Evolutionary conservation across 306 rosid species (phyloP).

Genomic region (Pterocarpus santalinus): DNA sequence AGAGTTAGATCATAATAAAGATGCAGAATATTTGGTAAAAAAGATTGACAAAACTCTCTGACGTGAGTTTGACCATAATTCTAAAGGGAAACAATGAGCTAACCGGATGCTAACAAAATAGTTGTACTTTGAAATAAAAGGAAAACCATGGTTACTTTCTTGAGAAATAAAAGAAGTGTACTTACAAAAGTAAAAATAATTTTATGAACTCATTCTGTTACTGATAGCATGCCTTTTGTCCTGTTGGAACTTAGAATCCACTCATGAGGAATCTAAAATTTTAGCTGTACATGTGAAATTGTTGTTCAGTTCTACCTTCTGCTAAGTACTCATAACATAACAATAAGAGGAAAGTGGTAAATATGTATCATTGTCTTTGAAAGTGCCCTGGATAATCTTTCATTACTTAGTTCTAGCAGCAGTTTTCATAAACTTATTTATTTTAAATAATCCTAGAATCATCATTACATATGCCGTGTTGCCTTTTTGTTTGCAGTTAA

Average conservation of each 20-base stretch:
- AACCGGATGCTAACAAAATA: not conserved
- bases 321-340: constrained; percentile 13
- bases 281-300: constrained; percentile 15
- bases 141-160: constrained; percentile 21
- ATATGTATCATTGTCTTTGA: not conserved
- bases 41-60: not conserved
- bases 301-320: constrained; percentile 27
- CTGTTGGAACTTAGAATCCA: constrained; percentile 38
- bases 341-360: not conserved
- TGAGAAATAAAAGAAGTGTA: constrained; percentile 27
- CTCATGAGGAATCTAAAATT: constrained; percentile 40
- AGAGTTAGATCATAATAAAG: not conserved
- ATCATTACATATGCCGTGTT: constrained; percentile 16
- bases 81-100: constrained; percentile 36
- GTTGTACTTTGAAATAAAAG: constrained; percentile 32
- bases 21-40: too few relatives aligned
- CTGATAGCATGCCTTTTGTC: constrained; percentile 34
- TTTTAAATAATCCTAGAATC: constrained; percentile 23
- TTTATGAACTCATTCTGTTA: constrained; percentile 32
- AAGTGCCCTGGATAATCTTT: not conserved
- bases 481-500: constrained; percentile 74
- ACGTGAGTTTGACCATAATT: not conserved
- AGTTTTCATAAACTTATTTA: not conserved
- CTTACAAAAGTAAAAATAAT: not conserved
- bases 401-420: constrained; percentile 7